Percentiles rank a stretch among this genome's conserved stretches.
phyloP scores from a whole-genome alignment of 306 rosid species.

The Inga leiocalycina region DNA sequence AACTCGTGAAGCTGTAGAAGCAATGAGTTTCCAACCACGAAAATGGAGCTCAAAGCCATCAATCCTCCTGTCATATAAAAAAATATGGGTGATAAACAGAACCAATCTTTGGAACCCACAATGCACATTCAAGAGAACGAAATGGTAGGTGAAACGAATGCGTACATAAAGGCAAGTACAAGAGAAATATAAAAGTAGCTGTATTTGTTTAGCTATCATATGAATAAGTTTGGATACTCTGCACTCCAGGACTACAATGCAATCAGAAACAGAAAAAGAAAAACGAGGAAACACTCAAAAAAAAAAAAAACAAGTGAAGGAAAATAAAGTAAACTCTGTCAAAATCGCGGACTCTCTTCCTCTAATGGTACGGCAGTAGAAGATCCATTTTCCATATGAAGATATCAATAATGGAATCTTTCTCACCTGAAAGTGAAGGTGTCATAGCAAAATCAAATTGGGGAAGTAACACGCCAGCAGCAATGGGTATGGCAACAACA shows the following conservation, averaged over 20 bases:
- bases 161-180: slow-evolving; percentile 13
- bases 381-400: not conserved
- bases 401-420: slow-evolving; percentile 2
- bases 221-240: not conserved
- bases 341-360: not conserved
- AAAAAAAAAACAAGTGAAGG: not conserved
- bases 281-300: not conserved
- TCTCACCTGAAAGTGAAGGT: slow-evolving; percentile 92
- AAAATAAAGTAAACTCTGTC: not conserved
- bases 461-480: slow-evolving; percentile 92
- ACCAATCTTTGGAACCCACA: not conserved
- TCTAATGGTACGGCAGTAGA: not conserved
- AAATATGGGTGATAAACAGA: slow-evolving; percentile 29
- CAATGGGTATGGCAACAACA: slow-evolving; percentile 76
- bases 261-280: not conserved
- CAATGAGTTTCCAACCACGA: slow-evolving; percentile 86
- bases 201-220: not conserved
- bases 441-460: slow-evolving; percentile 93
- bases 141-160: slow-evolving; percentile 6
- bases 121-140: slow-evolving; percentile 12
- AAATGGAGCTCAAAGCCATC: slow-evolving; percentile 96
- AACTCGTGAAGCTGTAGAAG: slow-evolving; percentile 79
- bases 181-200: slow-evolving; percentile 14
- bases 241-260: not conserved
- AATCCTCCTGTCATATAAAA: slow-evolving; percentile 74